Evolutionary conservation across 2,329 filamentous ascomycete genomes (phyloP).

Genomic region (Amauroascus niger): DNA sequence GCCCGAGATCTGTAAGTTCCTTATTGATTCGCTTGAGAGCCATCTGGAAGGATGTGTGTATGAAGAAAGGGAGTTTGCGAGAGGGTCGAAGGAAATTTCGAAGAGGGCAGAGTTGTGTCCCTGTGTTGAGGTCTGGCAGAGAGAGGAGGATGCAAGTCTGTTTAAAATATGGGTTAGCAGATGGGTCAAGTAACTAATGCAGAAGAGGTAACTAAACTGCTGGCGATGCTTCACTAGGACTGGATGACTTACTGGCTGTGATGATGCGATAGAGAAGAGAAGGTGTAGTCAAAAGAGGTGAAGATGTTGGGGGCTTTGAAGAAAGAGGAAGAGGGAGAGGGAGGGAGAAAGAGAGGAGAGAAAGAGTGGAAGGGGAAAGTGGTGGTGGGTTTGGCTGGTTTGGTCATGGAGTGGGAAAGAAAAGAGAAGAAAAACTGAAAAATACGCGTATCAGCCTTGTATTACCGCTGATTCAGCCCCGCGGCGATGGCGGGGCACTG

Average conservation of each 20-base stretch:
- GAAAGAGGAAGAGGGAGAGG: conserved; percentile 12
- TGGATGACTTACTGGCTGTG: not conserved
- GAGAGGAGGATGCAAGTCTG: not conserved
- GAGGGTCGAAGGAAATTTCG: conserved; percentile 12
- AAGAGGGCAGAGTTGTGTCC: not conserved
- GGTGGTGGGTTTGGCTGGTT: conserved; percentile 16
- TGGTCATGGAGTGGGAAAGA: conserved; percentile 27
- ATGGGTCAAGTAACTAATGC: not conserved
- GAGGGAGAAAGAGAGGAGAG: conserved; percentile 8
- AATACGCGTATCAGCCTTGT: conserved; percentile 2
- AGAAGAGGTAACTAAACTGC: no score
- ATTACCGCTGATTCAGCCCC: conserved; percentile 4
- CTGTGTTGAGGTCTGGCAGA: conserved; percentile 7
- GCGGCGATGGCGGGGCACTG: not conserved
- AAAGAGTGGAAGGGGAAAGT: not conserved
- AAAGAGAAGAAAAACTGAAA: conserved; percentile 21
- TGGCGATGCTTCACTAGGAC: no score
- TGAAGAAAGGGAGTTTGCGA: conserved; percentile 14
- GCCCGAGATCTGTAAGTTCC: conserved; percentile 45
- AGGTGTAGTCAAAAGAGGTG: conserved; percentile 1
- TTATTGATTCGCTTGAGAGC: conserved; percentile 47
- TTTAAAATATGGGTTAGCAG: not conserved
- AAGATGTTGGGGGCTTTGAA: conserved; percentile 6
- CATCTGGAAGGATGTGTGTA: conserved; percentile 29
- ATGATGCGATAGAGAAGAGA: conserved; percentile 2